A percentile compares a stretch with the other conserved stretches of the same genome.
Evolutionary conservation across 2,329 filamentous ascomycete genomes (phyloP).

Genomic region (Fusarium sp.): DNA sequence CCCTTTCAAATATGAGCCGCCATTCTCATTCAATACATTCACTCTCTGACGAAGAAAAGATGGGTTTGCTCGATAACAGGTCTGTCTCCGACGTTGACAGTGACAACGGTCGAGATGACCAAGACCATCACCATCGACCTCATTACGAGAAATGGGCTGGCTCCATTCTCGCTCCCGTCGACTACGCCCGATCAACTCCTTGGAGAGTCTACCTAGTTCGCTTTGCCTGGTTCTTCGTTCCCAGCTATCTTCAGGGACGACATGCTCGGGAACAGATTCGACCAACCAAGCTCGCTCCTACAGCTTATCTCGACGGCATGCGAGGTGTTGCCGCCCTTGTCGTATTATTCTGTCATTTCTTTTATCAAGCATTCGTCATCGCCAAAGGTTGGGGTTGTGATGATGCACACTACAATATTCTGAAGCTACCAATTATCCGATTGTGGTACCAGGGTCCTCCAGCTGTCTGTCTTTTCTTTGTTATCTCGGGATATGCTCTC

Average conservation of each 20-base stretch:
- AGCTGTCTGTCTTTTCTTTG: conserved; percentile 72
- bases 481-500: conserved; percentile 72
- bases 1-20: conserved; percentile 55
- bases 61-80: conserved; percentile 61
- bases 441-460: conserved; percentile 68
- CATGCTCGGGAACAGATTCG: conserved; percentile 58
- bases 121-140: conserved; percentile 52
- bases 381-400: conserved; percentile 64
- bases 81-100: conserved; percentile 59
- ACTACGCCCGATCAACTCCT: conserved; percentile 51
- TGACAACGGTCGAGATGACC: conserved; percentile 56
- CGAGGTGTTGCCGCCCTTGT: conserved; percentile 68
- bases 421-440: conserved; percentile 67
- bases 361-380: conserved; percentile 66
- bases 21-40: conserved; percentile 53
- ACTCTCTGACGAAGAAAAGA: conserved; percentile 60
- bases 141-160: conserved; percentile 52
- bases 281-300: conserved; percentile 62
- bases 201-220: conserved; percentile 57
- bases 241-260: conserved; percentile 65
- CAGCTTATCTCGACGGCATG: conserved; percentile 70
- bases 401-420: conserved; percentile 59
- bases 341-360: conserved; percentile 70
- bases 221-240: conserved; percentile 61
- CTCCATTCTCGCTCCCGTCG: conserved; percentile 49